phyloP scores from a whole-genome alignment of 2,329 filamentous ascomycete genomes.

The Sclerotinia glacialis region DNA sequence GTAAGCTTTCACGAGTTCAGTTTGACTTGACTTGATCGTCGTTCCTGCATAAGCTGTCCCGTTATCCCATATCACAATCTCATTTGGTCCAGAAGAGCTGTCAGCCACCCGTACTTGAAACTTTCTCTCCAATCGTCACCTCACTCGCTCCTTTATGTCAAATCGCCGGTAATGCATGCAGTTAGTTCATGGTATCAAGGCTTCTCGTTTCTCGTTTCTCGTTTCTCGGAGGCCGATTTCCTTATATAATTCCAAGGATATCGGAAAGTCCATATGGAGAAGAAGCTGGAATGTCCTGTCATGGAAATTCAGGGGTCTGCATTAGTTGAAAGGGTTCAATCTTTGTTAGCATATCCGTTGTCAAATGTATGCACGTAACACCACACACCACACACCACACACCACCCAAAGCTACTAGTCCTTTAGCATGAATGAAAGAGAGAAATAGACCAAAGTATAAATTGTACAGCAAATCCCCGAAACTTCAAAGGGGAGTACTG shows the following conservation, averaged over 20 bases:
- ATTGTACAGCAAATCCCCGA: too few relatives aligned
- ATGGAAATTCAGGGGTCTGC: constrained; percentile 6
- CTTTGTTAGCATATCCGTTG: neutral
- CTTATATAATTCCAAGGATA: neutral
- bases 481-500: too few relatives aligned
- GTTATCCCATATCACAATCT: neutral
- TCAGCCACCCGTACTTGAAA: too few relatives aligned
- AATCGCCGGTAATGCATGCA: neutral
- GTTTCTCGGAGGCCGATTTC: neutral
- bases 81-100: too few relatives aligned
- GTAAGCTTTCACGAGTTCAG: neutral
- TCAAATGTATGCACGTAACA: neutral
- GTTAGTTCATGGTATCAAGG: neutral
- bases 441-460: too few relatives aligned
- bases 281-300: neutral
- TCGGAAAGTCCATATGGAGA: neutral
- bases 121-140: neutral
- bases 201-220: neutral
- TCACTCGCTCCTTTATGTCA: neutral
- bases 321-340: neutral
- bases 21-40: neutral
- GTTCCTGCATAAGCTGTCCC: constrained; percentile 5
- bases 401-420: too few relatives aligned
- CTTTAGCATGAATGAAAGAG: too few relatives aligned
- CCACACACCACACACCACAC: too few relatives aligned